Conservation (phyloP, 192 early-diverging fungal genomes). For the Backusella psychrophila region DNA sequence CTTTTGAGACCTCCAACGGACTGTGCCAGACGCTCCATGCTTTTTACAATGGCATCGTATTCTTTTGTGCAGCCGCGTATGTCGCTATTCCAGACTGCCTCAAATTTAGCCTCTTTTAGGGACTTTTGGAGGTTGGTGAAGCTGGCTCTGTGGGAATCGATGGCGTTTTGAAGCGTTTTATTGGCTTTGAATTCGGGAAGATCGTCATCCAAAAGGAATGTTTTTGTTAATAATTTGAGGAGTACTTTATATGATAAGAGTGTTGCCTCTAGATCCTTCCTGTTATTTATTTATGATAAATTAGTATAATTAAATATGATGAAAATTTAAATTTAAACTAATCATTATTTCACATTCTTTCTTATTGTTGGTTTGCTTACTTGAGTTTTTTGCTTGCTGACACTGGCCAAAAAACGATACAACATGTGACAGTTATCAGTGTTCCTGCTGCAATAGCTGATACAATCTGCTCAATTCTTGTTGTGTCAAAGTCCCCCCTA, state of each 20-base stretch:
- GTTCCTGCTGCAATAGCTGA: constrained; percentile 42
- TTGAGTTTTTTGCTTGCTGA: constrained; percentile 53
- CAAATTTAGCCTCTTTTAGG: constrained; percentile 55
- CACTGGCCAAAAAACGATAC: constrained; percentile 52
- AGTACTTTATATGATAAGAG: constrained; percentile 57
- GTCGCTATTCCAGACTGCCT: constrained; percentile 45
- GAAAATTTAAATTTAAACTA: not conserved
- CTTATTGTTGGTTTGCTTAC: not conserved
- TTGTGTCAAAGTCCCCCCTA: constrained; percentile 41
- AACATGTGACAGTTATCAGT: constrained; percentile 41
- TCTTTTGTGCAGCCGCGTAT: constrained; percentile 44
- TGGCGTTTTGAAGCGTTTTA: constrained; percentile 55
- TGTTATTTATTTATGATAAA: not conserved
- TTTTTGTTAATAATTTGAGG: constrained; percentile 62
- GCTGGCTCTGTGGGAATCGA: constrained; percentile 58
- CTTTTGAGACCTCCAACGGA: constrained; percentile 67
- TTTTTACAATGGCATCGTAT: constrained; percentile 53
- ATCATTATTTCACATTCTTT: not conserved
- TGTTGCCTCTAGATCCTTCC: constrained; percentile 49
- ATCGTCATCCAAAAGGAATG: constrained; percentile 59
- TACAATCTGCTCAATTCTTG: constrained; percentile 42
- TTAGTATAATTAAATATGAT: not conserved
- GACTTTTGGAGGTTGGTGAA: constrained; percentile 57
- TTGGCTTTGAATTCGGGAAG: constrained; percentile 50
- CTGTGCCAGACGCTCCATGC: constrained; percentile 68